Evolutionary conservation across 2,329 filamentous ascomycete species (phyloP), one percentile per base, ranked within the genome.

Genomic region (Leptographium procerum): DNA sequence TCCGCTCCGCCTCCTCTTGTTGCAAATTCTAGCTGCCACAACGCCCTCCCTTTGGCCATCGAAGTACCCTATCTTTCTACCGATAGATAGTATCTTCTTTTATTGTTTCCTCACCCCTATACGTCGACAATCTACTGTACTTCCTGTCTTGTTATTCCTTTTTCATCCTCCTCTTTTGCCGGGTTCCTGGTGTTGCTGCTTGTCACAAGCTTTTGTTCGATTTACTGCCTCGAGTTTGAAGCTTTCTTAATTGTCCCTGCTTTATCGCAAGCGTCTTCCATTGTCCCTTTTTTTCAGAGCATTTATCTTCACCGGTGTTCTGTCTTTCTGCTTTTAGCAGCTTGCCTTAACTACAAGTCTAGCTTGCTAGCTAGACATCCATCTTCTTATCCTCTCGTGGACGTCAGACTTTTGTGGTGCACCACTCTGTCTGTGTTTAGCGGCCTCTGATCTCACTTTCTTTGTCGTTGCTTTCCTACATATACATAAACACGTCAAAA

Each of bases 401-500:
- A n/a, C 40, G 40, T n/a, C 40, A 43, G 40, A 43, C 40, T 22
- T 19, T 7, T n/a, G 7, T 19, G 16, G 40, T 19, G 19, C 40
- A 43, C 4, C 40, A 43, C 40, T 19, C 19, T 43, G 24, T 50
- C 24, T 29, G 29, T 26, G 50, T 29, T n/a, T 34, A 33, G 50
- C 50, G 16, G 13, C 29, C 19, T 50, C 26, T 26, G 6, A 29
- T 28, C 7, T 5, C 4, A 7, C 8, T 50, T 16, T 50, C 45
- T 26, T 48, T 7, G 19, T 22, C 45, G 22, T 24, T 48, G 22
- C 26, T 48, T 26, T 13, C 8, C 24, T 48, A 8, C 26, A 26
- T 50, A 7, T 29, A 26, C 47, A 29, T 19, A 26, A 22, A 24
- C 45, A 22, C 9, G 40, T 2, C 55, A 34, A 10, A 55, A 80